Evolutionary conservation across 192 early-diverging fungal genomes (phyloP), one percentile per base, ranked within the genome.

Genomic region (Podochytrium sp.): DNA sequence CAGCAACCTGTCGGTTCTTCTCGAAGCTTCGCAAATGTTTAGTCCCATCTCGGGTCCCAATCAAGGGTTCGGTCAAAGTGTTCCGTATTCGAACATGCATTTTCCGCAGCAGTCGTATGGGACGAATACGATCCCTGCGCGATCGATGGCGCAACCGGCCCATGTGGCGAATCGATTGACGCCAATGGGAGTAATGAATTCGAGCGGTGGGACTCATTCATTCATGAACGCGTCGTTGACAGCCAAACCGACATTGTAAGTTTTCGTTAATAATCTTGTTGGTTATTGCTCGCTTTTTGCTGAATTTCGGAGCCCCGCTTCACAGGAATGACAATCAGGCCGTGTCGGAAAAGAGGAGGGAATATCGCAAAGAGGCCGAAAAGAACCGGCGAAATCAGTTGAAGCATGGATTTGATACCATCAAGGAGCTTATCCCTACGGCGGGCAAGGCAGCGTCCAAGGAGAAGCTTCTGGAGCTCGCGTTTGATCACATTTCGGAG

Each of bases 291-390:
- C 23, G 5, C 30, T 5, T 33, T 1, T 34, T 61, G 5, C 27
- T 61, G 5, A 34, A 38, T 34, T 34, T 27, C n/a, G 38, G 37
- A n/a, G 30, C 27, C 30, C 27, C 43, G 43, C 10, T 10, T 47
- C 43, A 47, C n/a, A 61, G 20, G 33, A n/a, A 6, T 14, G 33
- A 14, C 0, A 34, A 33, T 61, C 23, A 61, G 3, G 33, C 52
- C n/a, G n/a, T n/a, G n/a, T n/a, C n/a, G 12, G 66, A 69, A 53
- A 12, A n/a, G 18, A 12, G 51, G 20, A 10, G 32, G 39, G 37
- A 2, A 56, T 41, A 55, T 49, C 66, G 66, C 7, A 69, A 69
- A 55, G 51, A 35, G 29, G 66, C 66, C 16, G 66, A 69, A 55
- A 52, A 69, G 51, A 18, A 41, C 18, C 30, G 66, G 18, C 66